Evolutionary conservation across 495 filamentous ascomycete genomes (phyloP), one percentile per base, ranked within the genome.

Genomic region (Penicillium daleae): DNA sequence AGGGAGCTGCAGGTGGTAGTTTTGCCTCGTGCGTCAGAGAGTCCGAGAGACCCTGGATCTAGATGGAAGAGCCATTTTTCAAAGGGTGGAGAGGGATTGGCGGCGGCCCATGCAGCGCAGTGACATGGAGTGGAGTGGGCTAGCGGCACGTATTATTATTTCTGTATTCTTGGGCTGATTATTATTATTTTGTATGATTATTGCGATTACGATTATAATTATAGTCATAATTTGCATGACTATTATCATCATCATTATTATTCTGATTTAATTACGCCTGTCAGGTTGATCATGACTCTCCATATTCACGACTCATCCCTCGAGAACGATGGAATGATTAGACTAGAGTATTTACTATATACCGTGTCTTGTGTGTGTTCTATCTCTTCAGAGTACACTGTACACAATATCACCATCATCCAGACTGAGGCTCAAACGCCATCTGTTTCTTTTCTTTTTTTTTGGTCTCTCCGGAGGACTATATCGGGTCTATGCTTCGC

Each of bases 11-110:
- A 73, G 68, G 70, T 71, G 66, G 3, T 31, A 4, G 66, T 73
- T 71, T 71, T 73, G 70, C 70, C 70, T 71, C 70, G 72, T 68
- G 70, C 71, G 70, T 73, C 66, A 71, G 68, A 52, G 49, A 52
- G 29, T 19, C 49, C 6, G 40, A 50, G 48, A 70, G 66, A 73
- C 70, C 70, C 70, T 73, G 65, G 62, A 73, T 71, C 64, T 67
- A 68, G 70, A 69, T 67, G 66, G 59, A 62, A 61, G 60, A n/a
- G n/a, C n/a, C 61, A 64, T 40, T 22, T 59, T n/a, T n/a, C n/a
- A n/a, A 35, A 59, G 52, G 35, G 69, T 66, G 62, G 69, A 66
- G 70, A 70, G 62, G 64, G 62, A 67, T 66, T 64, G 61, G 64
- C 59, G 57, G 64, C 60, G 70, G 70, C 44, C 70, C 63, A 71